Percentiles rank a stretch among this genome's conserved stretches.
These are phyloP conservation scores for Termitomyces sp. DNA, from an alignment of 768 basidiomycete genomes.

Conservation along the genomic window DNA sequence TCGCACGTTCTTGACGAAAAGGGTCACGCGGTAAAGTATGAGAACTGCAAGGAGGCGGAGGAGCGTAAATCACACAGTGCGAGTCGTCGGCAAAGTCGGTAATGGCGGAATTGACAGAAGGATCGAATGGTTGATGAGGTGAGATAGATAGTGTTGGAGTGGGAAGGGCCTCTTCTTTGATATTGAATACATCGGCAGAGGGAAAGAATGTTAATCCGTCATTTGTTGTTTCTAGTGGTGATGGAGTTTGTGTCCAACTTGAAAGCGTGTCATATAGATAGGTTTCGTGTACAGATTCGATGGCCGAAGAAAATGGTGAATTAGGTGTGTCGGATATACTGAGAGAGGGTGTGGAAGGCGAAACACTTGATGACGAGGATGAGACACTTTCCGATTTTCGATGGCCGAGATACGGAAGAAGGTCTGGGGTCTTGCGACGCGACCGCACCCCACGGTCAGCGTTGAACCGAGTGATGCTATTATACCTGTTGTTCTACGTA, in stretches of 20 bases:
- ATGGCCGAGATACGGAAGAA: constrained; percentile 22
- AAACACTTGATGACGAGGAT: constrained; percentile 34
- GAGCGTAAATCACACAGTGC: constrained; percentile 15
- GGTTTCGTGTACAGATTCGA: constrained; percentile 17
- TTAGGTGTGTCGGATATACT: constrained; percentile 20
- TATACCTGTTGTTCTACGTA: constrained; percentile 31
- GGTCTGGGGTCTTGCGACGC: constrained; percentile 32
- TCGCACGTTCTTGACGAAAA: constrained; percentile 7
- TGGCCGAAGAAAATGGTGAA: constrained; percentile 18
- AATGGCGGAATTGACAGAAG: constrained; percentile 27
- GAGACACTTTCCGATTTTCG: constrained; percentile 34
- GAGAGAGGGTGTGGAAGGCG: constrained; percentile 31
- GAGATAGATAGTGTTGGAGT: constrained; percentile 20
- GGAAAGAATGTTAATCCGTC: constrained; percentile 15
- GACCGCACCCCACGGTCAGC: constrained; percentile 31
- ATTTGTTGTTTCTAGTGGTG: constrained; percentile 12
- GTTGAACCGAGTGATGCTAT: constrained; percentile 46
- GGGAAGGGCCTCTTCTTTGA: constrained; percentile 17
- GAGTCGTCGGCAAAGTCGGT: constrained; percentile 25
- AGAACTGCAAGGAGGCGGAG: neutral
- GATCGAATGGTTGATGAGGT: constrained; percentile 24
- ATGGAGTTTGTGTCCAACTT: constrained; percentile 18
- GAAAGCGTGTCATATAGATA: constrained; percentile 20
- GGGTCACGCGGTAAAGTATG: constrained; percentile 2
- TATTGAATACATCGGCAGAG: constrained; percentile 12